Evolutionary conservation across 768 basidiomycete genomes (phyloP).

Genomic region (Termitomyces sp.): DNA sequence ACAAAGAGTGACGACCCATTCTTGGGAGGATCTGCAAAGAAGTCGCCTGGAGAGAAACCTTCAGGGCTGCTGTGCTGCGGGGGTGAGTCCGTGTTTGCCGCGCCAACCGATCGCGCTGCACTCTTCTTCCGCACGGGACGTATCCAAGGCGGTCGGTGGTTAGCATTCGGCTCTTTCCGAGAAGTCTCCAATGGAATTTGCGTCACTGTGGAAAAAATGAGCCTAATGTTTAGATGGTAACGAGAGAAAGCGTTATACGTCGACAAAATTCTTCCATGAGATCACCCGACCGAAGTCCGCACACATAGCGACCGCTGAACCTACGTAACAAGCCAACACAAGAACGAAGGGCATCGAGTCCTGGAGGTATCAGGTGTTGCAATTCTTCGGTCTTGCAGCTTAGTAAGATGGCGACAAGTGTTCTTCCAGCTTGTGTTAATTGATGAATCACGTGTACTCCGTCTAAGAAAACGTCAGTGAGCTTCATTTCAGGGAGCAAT

Average conservation of each 20-base stretch:
- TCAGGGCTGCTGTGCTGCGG: conserved; percentile 57
- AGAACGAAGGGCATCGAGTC: conserved; percentile 80
- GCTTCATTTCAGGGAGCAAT: neutral
- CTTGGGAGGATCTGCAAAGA: conserved; percentile 48
- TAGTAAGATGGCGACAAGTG: conserved; percentile 80
- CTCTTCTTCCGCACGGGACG: conserved; percentile 82
- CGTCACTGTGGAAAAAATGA: conserved; percentile 43
- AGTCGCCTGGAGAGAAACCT: conserved; percentile 58
- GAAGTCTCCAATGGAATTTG: conserved; percentile 80
- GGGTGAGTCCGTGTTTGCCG: conserved; percentile 34
- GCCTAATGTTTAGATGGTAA: conserved; percentile 3
- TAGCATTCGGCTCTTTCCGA: conserved; percentile 39
- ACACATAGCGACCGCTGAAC: conserved; percentile 90
- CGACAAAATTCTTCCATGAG: conserved; percentile 95
- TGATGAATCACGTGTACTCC: conserved; percentile 96
- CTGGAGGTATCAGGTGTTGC: conserved; percentile 71
- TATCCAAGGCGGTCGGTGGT: conserved; percentile 77
- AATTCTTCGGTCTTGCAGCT: conserved; percentile 81
- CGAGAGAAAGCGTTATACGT: conserved; percentile 35
- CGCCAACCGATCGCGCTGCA: conserved; percentile 32
- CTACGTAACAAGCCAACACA: conserved; percentile 84
- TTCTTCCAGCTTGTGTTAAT: conserved; percentile 88
- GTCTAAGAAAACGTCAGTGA: conserved; percentile 38
- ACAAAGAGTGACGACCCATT: conserved; percentile 15
- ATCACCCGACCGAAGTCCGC: conserved; percentile 86